Percentiles rank a stretch among this genome's conserved stretches.
phyloP scores from a whole-genome alignment of 2,329 filamentous ascomycete species.

The Fonsecaea pedrosoi region DNA sequence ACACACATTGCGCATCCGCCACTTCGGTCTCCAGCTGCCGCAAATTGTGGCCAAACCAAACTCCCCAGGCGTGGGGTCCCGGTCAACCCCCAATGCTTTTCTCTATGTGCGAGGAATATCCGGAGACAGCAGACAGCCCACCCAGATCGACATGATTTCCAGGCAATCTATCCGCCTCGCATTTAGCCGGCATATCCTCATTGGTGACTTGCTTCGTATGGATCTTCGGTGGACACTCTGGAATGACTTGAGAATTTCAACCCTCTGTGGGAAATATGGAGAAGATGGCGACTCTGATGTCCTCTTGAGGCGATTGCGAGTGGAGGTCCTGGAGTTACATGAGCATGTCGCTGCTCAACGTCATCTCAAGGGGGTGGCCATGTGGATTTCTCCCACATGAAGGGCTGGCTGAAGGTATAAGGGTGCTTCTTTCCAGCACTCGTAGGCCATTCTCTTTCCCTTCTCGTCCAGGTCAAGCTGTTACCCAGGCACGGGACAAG shows the following conservation, averaged over 20 bases:
- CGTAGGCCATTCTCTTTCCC: neutral
- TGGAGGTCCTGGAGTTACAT: constrained; percentile 14
- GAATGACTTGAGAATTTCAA: constrained; percentile 5
- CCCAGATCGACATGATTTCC: constrained; percentile 1
- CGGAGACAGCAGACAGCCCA: constrained; percentile 12
- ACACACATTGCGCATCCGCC: constrained; percentile 9
- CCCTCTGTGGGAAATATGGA: constrained; percentile 9
- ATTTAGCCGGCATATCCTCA: constrained; percentile 16
- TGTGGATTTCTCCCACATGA: constrained; percentile 3
- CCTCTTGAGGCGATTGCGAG: neutral
- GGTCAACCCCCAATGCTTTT: neutral
- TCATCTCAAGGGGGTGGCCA: constrained; percentile 7
- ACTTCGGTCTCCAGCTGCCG: neutral
- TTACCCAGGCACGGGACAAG: neutral
- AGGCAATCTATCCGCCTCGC: neutral
- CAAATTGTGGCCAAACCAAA: constrained; percentile 6
- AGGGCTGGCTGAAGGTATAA: constrained; percentile 5
- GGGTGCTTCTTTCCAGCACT: neutral
- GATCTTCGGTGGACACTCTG: constrained; percentile 10
- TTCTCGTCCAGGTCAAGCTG: neutral
- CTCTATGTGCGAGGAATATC: constrained; percentile 14
- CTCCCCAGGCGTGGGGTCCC: constrained; percentile 7
- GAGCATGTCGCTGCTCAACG: neutral
- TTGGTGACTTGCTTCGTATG: constrained; percentile 2
- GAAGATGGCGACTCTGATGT: constrained; percentile 15